A percentile compares a stretch with the other conserved stretches of the same genome.
Evolutionary conservation across 2,329 filamentous ascomycete genomes (phyloP).

Genomic region (Botryosphaeria dothidea): DNA sequence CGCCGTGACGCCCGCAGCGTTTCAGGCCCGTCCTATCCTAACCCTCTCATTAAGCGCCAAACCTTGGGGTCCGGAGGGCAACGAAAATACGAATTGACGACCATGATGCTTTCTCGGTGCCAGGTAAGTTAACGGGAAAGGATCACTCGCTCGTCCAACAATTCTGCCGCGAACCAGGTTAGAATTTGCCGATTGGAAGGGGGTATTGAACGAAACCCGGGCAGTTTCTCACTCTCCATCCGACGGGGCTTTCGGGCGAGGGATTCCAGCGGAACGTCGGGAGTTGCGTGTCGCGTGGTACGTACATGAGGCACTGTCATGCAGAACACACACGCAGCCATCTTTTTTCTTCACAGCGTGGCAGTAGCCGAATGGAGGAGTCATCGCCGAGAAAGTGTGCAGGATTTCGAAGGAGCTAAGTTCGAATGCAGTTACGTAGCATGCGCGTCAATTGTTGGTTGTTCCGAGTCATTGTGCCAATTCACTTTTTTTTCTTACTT

Average conservation of each 20-base stretch:
- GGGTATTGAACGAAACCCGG: neutral
- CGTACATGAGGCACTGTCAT: too few species aligned
- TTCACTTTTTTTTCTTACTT: too few species aligned
- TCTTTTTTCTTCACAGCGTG: neutral
- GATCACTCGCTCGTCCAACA: neutral
- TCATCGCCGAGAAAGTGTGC: too few species aligned
- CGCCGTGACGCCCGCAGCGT: constrained; percentile 4
- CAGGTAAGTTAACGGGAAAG: neutral
- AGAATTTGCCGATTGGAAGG: neutral
- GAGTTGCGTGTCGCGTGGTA: neutral
- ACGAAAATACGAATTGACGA: neutral
- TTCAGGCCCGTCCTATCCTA: neutral
- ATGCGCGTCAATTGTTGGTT: neutral
- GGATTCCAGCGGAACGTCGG: neutral
- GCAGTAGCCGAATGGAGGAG: too few species aligned
- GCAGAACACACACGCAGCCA: neutral
- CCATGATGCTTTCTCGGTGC: neutral
- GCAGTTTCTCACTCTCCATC: neutral
- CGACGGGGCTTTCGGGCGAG: neutral
- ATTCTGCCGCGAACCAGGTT: neutral
- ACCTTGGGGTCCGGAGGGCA: neutral
- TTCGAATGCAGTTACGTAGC: too few species aligned
- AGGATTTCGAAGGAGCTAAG: too few species aligned
- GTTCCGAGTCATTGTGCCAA: too few species aligned
- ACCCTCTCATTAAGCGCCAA: neutral